These are phyloP conservation scores for Fusarium nelsonii DNA, from an alignment of 2,329 filamentous ascomycete species.

Conservation along the genomic window DNA sequence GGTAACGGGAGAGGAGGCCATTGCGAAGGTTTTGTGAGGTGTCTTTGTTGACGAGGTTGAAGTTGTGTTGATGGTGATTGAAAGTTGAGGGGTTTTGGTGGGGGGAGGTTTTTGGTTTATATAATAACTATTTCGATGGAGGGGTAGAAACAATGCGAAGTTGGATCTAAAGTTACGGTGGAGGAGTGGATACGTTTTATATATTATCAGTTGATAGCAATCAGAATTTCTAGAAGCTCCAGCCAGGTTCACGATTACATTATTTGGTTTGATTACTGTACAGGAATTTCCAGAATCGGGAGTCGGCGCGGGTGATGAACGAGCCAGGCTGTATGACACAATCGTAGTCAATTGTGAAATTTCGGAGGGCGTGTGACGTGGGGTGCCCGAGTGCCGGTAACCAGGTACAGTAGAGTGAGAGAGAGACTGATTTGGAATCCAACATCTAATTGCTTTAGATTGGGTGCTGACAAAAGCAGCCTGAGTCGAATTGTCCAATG, in stretches of 20 bases:
- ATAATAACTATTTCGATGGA: conserved; percentile 4
- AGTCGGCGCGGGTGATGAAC: conserved; percentile 41
- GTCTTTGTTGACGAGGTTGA: conserved; percentile 4
- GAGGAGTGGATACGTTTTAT: conserved; percentile 34
- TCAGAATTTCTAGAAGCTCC: conserved; percentile 19
- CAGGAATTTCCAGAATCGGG: conserved; percentile 1
- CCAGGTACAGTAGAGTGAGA: neutral
- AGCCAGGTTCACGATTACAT: neutral
- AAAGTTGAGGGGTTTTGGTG: conserved; percentile 38
- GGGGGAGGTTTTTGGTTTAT: conserved; percentile 18
- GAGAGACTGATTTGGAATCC: too few relatives aligned
- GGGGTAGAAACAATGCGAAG: conserved; percentile 8
- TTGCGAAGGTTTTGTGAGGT: conserved; percentile 39
- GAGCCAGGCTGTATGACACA: conserved; percentile 43
- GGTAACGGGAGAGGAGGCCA: conserved; percentile 48
- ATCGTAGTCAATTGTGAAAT: conserved; percentile 29
- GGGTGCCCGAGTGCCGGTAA: conserved; percentile 32
- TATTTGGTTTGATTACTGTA: conserved; percentile 17
- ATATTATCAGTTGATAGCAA: neutral
- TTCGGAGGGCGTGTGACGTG: conserved; percentile 22
- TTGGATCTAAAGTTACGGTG: conserved; percentile 12
- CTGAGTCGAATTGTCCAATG: conserved; percentile 1
- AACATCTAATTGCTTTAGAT: too few relatives aligned
- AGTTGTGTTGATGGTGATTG: conserved; percentile 10
- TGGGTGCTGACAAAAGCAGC: conserved; percentile 39